A percentile compares a stretch with the other conserved stretches of the same genome.
These are phyloP conservation scores for Metschnikowia kunwiensis DNA, from an alignment of 805 yeast genomes.

Conservation along the genomic window DNA sequence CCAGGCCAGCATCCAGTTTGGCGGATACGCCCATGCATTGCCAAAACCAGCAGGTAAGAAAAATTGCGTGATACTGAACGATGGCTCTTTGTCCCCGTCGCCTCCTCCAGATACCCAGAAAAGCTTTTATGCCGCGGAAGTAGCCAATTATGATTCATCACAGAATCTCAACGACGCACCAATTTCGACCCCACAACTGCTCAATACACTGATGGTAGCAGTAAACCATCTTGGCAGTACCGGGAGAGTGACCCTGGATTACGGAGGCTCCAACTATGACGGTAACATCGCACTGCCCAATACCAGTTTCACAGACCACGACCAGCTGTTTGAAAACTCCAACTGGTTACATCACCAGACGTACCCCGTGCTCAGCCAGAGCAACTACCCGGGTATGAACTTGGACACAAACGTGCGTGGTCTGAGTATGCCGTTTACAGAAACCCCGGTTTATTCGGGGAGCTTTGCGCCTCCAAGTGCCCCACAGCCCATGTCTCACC, in stretches of 20 bases:
- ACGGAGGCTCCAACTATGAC: not conserved
- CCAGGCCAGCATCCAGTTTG: slow-evolving; percentile 39
- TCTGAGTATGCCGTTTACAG: no score
- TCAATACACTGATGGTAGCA: slow-evolving; percentile 8
- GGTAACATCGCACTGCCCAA: slow-evolving; percentile 3
- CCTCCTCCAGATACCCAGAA: slow-evolving; percentile 8
- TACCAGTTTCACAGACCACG: slow-evolving; percentile 1
- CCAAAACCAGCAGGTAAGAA: no score
- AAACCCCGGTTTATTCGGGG: no score
- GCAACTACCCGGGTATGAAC: no score
- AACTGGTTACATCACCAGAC: slow-evolving; percentile 4
- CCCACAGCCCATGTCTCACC: no score
- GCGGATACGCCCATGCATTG: slow-evolving; percentile 24
- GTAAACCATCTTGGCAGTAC: not conserved
- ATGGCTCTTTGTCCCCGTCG: slow-evolving; percentile 2
- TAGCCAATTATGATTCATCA: no score
- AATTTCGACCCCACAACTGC: slow-evolving; percentile 7
- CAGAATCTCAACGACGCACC: no score
- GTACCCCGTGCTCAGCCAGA: slow-evolving; percentile 3
- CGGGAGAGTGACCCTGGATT: not conserved
- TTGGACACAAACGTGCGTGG: no score
- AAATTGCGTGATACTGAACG: no score
- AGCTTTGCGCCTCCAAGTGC: no score
- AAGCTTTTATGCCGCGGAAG: no score
- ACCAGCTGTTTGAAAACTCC: not conserved